phyloP scores from a whole-genome alignment of 371 early-diverging fungal genomes.

The Apophysomyces elegans region DNA sequence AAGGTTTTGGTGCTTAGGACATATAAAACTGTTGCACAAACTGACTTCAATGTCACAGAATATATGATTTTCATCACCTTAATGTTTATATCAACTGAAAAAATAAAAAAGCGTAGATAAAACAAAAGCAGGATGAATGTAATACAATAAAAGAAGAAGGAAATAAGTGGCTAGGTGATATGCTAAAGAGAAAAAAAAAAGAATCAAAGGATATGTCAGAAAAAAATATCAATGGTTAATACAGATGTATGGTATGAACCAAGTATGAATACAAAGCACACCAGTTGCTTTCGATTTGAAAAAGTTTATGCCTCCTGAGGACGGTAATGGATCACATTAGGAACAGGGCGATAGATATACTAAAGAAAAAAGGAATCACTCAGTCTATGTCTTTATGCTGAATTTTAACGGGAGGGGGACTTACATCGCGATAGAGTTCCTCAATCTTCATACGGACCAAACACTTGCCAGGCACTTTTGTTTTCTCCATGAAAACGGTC shows the following conservation, averaged over 20 bases:
- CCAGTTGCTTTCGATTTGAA: neutral
- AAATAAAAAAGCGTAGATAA: no score
- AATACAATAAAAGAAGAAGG: no score
- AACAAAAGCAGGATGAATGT: no score
- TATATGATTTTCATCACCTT: no score
- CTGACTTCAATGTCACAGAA: no score
- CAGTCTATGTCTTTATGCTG: no score
- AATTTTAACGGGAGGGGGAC: constrained; percentile 14
- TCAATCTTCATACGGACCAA: constrained; percentile 74
- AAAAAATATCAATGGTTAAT: neutral
- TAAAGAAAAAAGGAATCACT: constrained; percentile 15
- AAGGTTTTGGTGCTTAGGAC: no score
- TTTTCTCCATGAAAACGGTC: constrained; percentile 50
- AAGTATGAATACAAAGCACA: neutral
- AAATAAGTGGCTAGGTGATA: neutral
- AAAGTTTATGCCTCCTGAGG: constrained; percentile 29
- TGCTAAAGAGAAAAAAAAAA: neutral
- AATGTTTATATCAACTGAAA: no score
- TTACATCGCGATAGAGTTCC: constrained; percentile 70
- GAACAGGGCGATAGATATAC: constrained; percentile 67
- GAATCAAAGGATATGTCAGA: neutral
- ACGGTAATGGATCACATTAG: constrained; percentile 63
- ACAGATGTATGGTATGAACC: neutral
- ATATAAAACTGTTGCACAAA: no score
- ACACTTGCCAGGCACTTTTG: constrained; percentile 60